These are phyloP conservation scores for Mycena capillaripes DNA, from an alignment of 768 basidiomycete species.

Conservation along the genomic window DNA sequence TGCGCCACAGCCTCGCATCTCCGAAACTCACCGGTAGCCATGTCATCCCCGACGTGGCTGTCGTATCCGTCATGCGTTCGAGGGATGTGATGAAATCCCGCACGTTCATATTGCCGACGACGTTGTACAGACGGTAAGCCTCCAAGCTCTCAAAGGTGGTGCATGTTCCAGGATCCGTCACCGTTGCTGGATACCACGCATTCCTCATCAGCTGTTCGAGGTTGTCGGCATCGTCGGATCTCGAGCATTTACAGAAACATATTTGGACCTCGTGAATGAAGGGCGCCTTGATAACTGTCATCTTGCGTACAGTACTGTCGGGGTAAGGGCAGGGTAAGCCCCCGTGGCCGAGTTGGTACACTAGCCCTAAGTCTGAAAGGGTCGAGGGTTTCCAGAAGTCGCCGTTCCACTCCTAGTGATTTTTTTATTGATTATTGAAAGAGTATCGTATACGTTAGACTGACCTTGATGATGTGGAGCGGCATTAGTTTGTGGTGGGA, in stretches of 20 bases:
- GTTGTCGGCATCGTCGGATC: background rate
- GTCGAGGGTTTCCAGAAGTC: background rate
- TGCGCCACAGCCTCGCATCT: no score
- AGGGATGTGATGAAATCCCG: constrained; percentile 10
- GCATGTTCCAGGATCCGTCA: constrained; percentile 26
- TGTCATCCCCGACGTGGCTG: background rate
- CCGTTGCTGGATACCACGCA: constrained; percentile 30
- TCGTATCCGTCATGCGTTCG: constrained; percentile 9
- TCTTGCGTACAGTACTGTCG: background rate
- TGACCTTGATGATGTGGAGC: constrained; percentile 7
- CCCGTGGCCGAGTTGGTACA: constrained; percentile 33
- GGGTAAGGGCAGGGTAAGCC: constrained; percentile 22
- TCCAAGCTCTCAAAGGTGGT: constrained; percentile 20
- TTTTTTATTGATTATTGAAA: background rate
- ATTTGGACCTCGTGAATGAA: constrained; percentile 24
- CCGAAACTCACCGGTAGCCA: constrained; percentile 9
- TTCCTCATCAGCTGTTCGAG: constrained; percentile 12
- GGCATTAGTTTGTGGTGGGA: background rate
- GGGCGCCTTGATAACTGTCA: constrained; percentile 28
- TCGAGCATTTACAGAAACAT: constrained; percentile 28
- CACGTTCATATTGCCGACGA: constrained; percentile 23
- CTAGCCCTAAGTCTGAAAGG: background rate
- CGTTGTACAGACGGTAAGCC: constrained; percentile 32
- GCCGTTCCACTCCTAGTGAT: background rate
- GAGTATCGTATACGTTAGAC: background rate